Base-by-base conservation (phyloP, 2,329 filamentous ascomycete species). In the Fusarium citri region DNA sequence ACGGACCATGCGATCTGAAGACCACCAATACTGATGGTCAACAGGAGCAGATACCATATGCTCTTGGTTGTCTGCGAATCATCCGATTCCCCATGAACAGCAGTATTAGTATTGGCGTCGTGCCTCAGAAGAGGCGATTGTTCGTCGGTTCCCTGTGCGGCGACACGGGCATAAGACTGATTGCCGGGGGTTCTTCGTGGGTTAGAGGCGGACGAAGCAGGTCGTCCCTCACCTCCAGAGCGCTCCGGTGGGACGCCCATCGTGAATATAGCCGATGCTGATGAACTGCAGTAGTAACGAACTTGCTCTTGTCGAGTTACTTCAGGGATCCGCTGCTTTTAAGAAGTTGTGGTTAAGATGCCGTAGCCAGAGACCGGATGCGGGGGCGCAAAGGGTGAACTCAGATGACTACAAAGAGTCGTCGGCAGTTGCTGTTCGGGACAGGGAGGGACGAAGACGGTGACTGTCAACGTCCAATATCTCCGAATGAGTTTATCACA, bases 1-100 rank as follows among this genome's bases (percentile, higher is more conserved):
- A 97, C 94, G 2, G 94, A 94, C 95, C 95, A 98, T 28, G 95
- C 94, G 72, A 98, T 92, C 81, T 98, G 95, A 67, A 98, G 84
- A 25, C 93, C 95, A 64, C 93, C 93, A 72, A 97, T 92, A 77
- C 92, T 90, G 66, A 98, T 85, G 9, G 95, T 97, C 79, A 98
- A 83, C 67, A 97, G 83, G 72, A 97, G 88, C 74, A 98, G 84
- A 80, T 97, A 97, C 89, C 91, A 94, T 47, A 90, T 83, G 79
- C 92, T 94, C 85, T 94, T 97, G 25, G 91, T 91, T 64, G 87
- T 85, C 74, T 94, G 86, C 47, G 68, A 72, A 30, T 77, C 72
- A 47, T 79, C 77, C 25, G 22, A 53, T 28, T 69, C 68, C 14
- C 37, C 42, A 11, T 61, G 55, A 20, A 49, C 23, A 23, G 49